Evolutionary conservation across 2,329 filamentous ascomycete genomes (phyloP).

Genomic region (Lecanicillium sp.): DNA sequence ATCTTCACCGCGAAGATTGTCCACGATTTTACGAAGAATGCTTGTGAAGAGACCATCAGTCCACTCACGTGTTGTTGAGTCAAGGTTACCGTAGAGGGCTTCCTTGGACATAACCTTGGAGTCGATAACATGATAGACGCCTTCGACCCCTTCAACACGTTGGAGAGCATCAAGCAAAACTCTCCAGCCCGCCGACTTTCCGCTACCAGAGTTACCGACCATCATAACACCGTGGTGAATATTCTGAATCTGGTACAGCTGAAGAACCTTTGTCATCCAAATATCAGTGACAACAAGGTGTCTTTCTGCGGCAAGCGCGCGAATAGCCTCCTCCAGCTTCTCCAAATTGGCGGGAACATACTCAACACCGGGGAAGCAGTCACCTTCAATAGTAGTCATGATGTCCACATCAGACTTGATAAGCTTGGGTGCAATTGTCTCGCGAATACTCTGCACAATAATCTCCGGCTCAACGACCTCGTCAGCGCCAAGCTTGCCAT

Average conservation of each 20-base stretch:
- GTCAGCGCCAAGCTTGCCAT: slow-evolving; percentile 52
- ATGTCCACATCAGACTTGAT: slow-evolving; percentile 86
- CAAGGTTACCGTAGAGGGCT: slow-evolving; percentile 87
- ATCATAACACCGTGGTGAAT: slow-evolving; percentile 99
- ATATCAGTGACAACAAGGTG: slow-evolving; percentile 84
- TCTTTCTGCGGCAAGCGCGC: slow-evolving; percentile 71
- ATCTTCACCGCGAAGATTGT: slow-evolving; percentile 95
- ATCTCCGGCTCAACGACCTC: slow-evolving; percentile 88
- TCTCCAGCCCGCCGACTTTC: slow-evolving; percentile 94
- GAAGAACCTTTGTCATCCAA: slow-evolving; percentile 96
- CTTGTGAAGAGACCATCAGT: slow-evolving; percentile 97
- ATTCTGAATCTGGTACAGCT: slow-evolving; percentile 95
- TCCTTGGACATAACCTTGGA: slow-evolving; percentile 99
- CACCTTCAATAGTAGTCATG: slow-evolving; percentile 73
- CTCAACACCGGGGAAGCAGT: slow-evolving; percentile 85
- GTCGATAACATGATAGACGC: slow-evolving; percentile 95
- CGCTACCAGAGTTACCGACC: slow-evolving; percentile 95
- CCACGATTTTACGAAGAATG: slow-evolving; percentile 95
- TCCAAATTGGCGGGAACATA: slow-evolving; percentile 86
- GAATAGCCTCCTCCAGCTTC: slow-evolving; percentile 72
- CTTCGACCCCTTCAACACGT: slow-evolving; percentile 82
- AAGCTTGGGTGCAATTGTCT: slow-evolving; percentile 96
- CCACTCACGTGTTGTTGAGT: slow-evolving; percentile 97
- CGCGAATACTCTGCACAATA: slow-evolving; percentile 94
- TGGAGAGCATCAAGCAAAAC: slow-evolving; percentile 86